These are phyloP conservation scores for Clathrospora elynae DNA, from an alignment of 2,329 filamentous ascomycete species.

Conservation along the genomic window DNA sequence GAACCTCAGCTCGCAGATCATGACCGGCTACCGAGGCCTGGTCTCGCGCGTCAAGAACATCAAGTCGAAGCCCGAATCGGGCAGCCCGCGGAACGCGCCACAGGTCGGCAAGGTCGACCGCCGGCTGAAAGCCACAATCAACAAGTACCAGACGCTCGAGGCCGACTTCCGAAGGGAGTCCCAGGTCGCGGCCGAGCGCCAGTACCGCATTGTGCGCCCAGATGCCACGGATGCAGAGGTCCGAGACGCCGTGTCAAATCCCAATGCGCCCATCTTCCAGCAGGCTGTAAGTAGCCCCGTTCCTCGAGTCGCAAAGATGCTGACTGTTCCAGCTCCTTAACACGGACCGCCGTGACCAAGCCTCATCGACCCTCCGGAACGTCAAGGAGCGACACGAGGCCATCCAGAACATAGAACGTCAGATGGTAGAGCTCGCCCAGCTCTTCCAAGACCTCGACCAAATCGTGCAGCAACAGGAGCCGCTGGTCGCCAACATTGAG, in stretches of 20 bases:
- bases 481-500: constrained; percentile 78
- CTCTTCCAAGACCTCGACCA: constrained; percentile 90
- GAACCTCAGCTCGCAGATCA: constrained; percentile 74
- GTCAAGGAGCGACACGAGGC: constrained; percentile 83
- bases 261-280: constrained; percentile 81
- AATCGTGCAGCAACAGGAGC: constrained; percentile 84
- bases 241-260: constrained; percentile 73
- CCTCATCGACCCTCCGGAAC: constrained; percentile 76
- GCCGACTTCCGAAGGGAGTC: constrained; percentile 78
- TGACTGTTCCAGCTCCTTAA: constrained; percentile 65
- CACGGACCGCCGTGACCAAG: constrained; percentile 79
- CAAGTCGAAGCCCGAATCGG: constrained; percentile 80
- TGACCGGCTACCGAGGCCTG: constrained; percentile 79
- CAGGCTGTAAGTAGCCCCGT: constrained; percentile 64
- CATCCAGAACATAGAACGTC: constrained; percentile 88
- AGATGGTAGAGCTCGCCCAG: constrained; percentile 84
- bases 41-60: constrained; percentile 79
- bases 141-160: constrained; percentile 80
- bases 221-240: constrained; percentile 81
- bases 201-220: constrained; percentile 87
- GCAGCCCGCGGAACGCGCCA: constrained; percentile 71
- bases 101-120: constrained; percentile 84
- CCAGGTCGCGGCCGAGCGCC: constrained; percentile 81
- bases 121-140: constrained; percentile 78
- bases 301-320: constrained; percentile 2